Conservation (phyloP, 495 filamentous ascomycete genomes). For the Echria macrotheca region DNA sequence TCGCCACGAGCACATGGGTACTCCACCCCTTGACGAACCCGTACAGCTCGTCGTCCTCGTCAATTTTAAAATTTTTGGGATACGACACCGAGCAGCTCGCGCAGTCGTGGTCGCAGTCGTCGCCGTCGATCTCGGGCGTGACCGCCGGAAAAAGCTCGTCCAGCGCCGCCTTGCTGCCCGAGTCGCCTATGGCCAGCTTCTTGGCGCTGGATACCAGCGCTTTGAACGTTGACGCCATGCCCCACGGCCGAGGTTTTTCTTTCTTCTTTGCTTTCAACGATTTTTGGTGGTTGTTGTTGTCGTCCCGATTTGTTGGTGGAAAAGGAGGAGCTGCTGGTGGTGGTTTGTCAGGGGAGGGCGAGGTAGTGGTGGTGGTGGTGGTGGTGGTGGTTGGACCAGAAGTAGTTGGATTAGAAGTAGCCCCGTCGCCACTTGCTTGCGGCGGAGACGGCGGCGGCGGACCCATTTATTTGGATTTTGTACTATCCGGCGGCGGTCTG, state of each 20-base stretch:
- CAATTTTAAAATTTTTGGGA: conserved; percentile 65
- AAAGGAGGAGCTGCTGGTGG: neutral
- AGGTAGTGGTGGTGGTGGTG: too few relatives aligned
- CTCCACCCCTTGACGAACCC: conserved; percentile 84
- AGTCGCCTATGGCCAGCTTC: conserved; percentile 59
- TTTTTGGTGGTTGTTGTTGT: neutral
- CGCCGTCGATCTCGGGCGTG: conserved; percentile 69
- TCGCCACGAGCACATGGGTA: conserved; percentile 87
- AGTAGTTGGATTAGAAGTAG: too few relatives aligned
- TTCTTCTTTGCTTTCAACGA: conserved; percentile 1
- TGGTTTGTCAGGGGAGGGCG: neutral
- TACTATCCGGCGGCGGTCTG: too few relatives aligned
- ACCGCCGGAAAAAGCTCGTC: conserved; percentile 60
- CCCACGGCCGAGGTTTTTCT: too few relatives aligned
- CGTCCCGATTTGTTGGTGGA: neutral
- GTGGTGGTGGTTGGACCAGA: too few relatives aligned
- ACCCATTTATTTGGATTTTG: too few relatives aligned
- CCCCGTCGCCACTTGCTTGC: too few relatives aligned
- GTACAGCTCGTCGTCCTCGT: conserved; percentile 74
- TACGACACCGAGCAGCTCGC: conserved; percentile 72
- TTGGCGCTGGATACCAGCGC: conserved; percentile 39
- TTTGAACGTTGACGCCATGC: conserved; percentile 24
- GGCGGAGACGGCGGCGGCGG: too few relatives aligned
- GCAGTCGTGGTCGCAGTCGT: conserved; percentile 88
- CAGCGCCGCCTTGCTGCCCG: conserved; percentile 55